Evolutionary conservation across 2,329 filamentous ascomycete species (phyloP).

Genomic region (Beauveria brongniartii): DNA sequence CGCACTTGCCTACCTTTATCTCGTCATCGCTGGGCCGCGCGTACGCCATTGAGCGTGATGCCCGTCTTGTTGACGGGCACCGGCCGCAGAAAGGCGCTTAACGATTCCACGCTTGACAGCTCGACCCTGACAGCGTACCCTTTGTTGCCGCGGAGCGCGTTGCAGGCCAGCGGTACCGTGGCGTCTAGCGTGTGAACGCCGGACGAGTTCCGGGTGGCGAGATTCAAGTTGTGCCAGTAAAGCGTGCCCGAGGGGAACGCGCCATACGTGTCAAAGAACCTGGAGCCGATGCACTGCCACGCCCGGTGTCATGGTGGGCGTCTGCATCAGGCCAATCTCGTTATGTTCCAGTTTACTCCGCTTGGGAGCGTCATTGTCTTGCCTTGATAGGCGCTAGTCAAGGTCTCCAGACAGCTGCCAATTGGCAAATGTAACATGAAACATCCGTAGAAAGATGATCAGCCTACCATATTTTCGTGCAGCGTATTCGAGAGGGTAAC

Average conservation of each 20-base stretch:
- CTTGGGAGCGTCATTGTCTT: neutral
- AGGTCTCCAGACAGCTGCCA: neutral
- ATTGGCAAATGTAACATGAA: neutral
- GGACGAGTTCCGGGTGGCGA: constrained; percentile 18
- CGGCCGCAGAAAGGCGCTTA: constrained; percentile 14
- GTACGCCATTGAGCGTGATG: constrained; percentile 17
- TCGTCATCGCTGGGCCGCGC: constrained; percentile 6
- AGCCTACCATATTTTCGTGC: too few relatives aligned
- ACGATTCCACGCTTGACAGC: constrained; percentile 11
- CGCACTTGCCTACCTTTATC: constrained; percentile 11
- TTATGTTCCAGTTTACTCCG: constrained; percentile 1
- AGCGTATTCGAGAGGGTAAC: neutral
- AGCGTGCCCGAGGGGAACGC: constrained; percentile 15
- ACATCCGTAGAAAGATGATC: neutral
- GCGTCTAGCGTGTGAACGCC: constrained; percentile 16
- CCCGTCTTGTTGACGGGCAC: constrained; percentile 14
- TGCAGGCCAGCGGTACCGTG: constrained; percentile 19
- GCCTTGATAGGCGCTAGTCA: neutral
- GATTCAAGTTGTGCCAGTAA: constrained; percentile 18
- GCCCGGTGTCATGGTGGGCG: constrained; percentile 11
- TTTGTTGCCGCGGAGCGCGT: constrained; percentile 14
- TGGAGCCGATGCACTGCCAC: constrained; percentile 18
- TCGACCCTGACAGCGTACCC: constrained; percentile 13
- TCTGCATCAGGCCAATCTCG: neutral
- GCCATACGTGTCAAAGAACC: constrained; percentile 18